phyloP scores from a whole-genome alignment of 306 rosid genomes.

The Lathyrus aphaca region DNA sequence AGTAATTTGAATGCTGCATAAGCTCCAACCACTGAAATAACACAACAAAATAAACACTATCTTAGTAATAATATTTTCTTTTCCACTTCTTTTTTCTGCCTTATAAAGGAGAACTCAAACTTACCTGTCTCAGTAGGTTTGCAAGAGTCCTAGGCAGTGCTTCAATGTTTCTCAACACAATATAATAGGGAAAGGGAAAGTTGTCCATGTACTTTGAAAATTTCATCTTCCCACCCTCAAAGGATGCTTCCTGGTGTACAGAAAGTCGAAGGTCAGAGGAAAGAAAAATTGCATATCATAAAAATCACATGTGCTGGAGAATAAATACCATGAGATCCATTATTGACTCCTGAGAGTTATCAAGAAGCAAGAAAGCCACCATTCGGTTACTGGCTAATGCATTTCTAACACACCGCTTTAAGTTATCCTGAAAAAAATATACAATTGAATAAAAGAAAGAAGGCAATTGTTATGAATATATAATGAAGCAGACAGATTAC shows the following conservation, averaged over 20 bases:
- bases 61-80: not conserved
- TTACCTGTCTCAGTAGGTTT: conserved; percentile 80
- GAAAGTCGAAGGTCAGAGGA: conserved; percentile 8
- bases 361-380: conserved; percentile 87
- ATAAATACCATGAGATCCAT: conserved; percentile 60
- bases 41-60: conserved; percentile 21
- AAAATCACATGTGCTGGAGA: conserved; percentile 4
- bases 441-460: not conserved
- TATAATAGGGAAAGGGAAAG: conserved; percentile 86
- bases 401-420: conserved; percentile 68
- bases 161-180: conserved; percentile 70
- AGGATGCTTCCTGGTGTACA: conserved; percentile 63
- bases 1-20: conserved; percentile 56
- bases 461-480: not conserved
- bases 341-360: conserved; percentile 68
- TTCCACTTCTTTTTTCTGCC: not conserved
- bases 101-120: not conserved
- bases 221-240: conserved; percentile 52
- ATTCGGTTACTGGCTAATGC: conserved; percentile 61
- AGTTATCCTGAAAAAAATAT: conserved; percentile 52
- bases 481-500: not conserved
- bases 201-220: conserved; percentile 70
- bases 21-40: conserved; percentile 89
- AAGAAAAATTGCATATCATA: not conserved
- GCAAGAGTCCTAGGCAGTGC: conserved; percentile 89